Base-by-base conservation (phyloP, 306 rosid genomes). In the Argentina anserina region DNA sequence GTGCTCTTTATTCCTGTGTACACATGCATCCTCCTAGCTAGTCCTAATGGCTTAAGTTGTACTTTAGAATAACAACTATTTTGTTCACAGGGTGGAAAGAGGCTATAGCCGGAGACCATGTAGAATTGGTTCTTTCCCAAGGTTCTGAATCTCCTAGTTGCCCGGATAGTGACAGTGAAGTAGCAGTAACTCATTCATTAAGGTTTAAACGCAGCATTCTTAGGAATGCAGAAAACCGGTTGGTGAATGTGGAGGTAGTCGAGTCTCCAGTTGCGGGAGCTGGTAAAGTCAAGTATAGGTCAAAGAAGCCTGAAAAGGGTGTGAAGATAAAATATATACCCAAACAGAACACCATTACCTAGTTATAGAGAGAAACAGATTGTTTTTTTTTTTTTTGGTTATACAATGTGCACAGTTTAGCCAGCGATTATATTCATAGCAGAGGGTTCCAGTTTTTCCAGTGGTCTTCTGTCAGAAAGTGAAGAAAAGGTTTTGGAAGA, bases 21-120 rank as follows among this genome's bases (percentile, higher is more conserved):
- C 23, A 43, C 33, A 42, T 52, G 43, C 36, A 46, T 40, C 9
- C 42, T 23, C 33, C 8, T 25, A 21, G 42, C 62, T 10, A 47
- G 55, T 37, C 62, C 62, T 69, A 36, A 64, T 65, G 67, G 42
- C 66, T 8, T 11, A 0, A 20, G 13, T 2, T 14, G 59, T 5
- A 28, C 12, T 0, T 28, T 25, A 61, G 17, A 75, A 65, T 75
- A 65, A 75, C 73, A 29, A 43, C 10, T 58, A 28, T 80, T 34
- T 59, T 46, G 74, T 67, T 53, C 75, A 84, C 89, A 93, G 98
- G 97, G 68, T 90, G 96, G 98, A 83, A 86, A 77, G 92, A 87
- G 74, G 90, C 92, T 60, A 53, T 87, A 12, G 65, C 84, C 12
- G 89, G 85, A 62, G 72, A 86, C 17, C 93, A 93, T 76, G 85